phyloP scores from a whole-genome alignment of 768 basidiomycete genomes.

The Boletus tylopilopsis region DNA sequence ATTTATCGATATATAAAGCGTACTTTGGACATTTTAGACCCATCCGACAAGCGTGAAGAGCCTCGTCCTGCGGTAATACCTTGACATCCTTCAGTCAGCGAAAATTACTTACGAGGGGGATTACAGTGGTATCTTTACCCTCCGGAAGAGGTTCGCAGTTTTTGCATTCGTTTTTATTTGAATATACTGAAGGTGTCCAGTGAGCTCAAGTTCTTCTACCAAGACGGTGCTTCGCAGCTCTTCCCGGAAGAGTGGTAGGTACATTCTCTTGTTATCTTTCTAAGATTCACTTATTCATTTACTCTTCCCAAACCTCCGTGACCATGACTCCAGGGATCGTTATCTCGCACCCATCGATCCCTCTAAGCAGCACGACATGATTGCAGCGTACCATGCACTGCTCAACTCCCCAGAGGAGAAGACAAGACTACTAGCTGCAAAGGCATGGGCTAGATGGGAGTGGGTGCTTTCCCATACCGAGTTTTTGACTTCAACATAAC shows the following conservation, averaged over 20 bases:
- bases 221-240: conserved; percentile 74
- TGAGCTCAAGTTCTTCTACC: conserved; percentile 92
- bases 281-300: not conserved
- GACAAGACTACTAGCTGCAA: conserved; percentile 64
- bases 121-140: conserved; percentile 82
- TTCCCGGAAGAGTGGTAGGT: conserved; percentile 86
- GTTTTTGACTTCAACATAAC: not conserved
- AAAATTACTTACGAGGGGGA: not conserved
- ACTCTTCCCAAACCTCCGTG: not conserved
- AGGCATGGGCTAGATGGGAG: conserved; percentile 92
- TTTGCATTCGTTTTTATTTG: not conserved
- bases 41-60: conserved; percentile 80
- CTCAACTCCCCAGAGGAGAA: conserved; percentile 70
- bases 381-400: conserved; percentile 79
- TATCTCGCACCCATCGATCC: conserved; percentile 81
- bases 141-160: conserved; percentile 61
- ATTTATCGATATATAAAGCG: not conserved
- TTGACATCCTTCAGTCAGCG: not conserved
- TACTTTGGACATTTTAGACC: conserved; percentile 37
- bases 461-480: conserved; percentile 37
- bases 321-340: conserved; percentile 59
- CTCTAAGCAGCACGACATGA: conserved; percentile 71
- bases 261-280: not conserved
- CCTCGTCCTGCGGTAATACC: conserved; percentile 65
- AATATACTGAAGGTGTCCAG: conserved; percentile 25